Percentiles rank a stretch among this genome's conserved stretches.
These are phyloP conservation scores for Misopates orontium DNA, from an alignment of 257 asterid genomes.

Conservation along the genomic window DNA sequence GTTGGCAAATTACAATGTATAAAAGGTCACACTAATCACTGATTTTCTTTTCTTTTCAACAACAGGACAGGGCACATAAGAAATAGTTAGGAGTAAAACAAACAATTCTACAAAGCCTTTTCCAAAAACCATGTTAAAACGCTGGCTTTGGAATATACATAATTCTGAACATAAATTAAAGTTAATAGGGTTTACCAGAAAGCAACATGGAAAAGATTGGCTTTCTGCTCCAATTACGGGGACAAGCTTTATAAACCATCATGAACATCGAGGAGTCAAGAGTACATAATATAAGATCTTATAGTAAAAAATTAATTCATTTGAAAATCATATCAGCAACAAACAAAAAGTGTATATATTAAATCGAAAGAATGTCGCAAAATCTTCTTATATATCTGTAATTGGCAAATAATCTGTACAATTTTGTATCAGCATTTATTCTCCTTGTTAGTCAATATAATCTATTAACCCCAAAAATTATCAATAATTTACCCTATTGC, in stretches of 20 bases:
- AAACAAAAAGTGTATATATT: not conserved
- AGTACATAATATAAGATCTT: not conserved
- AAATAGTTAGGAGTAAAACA: not conserved
- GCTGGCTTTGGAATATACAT: conserved; percentile 3
- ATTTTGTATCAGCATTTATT: no score
- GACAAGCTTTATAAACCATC: not conserved
- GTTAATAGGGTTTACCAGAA: not conserved
- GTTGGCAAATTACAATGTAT: not conserved
- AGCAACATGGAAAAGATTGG: not conserved
- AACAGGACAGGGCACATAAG: not conserved
- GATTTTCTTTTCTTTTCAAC: no score
- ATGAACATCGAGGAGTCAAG: not conserved
- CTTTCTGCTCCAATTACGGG: not conserved
- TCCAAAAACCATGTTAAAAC: not conserved
- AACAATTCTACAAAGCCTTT: not conserved
- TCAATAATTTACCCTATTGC: no score
- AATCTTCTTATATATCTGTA: no score
- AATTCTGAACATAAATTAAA: not conserved
- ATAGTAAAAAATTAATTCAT: conserved; percentile 1
- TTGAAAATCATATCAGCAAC: conserved; percentile 2
- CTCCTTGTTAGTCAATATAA: no score
- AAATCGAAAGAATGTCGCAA: not conserved
- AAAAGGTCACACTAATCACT: not conserved
- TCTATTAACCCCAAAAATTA: no score
- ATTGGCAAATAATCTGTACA: no score